A percentile compares a stretch with the other conserved stretches of the same genome.
These are phyloP conservation scores for Tylopilus sp. DNA, from an alignment of 768 basidiomycete species.

Conservation along the genomic window DNA sequence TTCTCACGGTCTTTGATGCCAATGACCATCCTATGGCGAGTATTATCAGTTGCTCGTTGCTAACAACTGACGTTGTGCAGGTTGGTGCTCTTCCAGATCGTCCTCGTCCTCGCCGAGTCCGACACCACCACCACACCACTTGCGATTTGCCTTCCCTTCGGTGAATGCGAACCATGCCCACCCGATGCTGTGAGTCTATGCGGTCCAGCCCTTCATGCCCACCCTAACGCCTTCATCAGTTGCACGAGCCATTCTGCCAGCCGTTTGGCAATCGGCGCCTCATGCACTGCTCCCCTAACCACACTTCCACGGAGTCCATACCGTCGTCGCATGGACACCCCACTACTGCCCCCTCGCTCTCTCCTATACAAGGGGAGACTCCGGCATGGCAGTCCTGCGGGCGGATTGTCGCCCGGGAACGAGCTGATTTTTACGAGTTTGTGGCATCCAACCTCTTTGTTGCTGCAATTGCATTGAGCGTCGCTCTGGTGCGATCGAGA, in stretches of 20 bases:
- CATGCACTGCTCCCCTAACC: conserved; percentile 65
- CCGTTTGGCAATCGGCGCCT: conserved; percentile 94
- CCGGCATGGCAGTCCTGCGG: conserved; percentile 95
- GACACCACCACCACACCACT: conserved; percentile 5
- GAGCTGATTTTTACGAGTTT: conserved; percentile 89
- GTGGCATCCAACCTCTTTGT: conserved; percentile 79
- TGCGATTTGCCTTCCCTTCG: conserved; percentile 50
- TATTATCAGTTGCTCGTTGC: neutral
- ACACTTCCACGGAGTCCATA: conserved; percentile 22
- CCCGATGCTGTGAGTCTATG: conserved; percentile 48
- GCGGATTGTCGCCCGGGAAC: conserved; percentile 74
- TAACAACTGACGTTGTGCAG: conserved; percentile 5
- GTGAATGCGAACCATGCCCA: conserved; percentile 62
- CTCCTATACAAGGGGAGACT: conserved; percentile 44
- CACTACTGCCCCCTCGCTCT: conserved; percentile 10
- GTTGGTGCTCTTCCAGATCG: conserved; percentile 10
- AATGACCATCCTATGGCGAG: conserved; percentile 13
- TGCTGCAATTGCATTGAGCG: conserved; percentile 56
- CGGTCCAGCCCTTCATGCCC: conserved; percentile 2
- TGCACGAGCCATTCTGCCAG: conserved; percentile 86
- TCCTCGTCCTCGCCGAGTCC: conserved; percentile 4
- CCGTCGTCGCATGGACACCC: conserved; percentile 14
- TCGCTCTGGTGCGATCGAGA: conserved; percentile 68
- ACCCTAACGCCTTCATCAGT: conserved; percentile 38
- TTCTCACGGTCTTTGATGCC: conserved; percentile 28